Evolutionary conservation across 129 eudicot genomes (phyloP).

Genomic region (Helianthus tuberosus): DNA sequence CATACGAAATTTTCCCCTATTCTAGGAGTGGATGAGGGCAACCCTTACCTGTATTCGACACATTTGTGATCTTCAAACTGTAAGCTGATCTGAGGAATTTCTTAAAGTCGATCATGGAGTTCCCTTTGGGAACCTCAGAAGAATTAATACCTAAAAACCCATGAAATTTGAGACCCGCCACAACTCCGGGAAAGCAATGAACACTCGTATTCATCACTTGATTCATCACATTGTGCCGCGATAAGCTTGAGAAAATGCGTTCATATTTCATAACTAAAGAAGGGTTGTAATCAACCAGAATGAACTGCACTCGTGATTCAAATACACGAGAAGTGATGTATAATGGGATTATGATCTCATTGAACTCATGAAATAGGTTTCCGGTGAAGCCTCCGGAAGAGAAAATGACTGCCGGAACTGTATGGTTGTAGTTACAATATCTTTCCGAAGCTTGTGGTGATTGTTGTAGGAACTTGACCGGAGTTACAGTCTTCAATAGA

Average conservation of each 20-base stretch:
- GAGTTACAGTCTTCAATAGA: slow-evolving; percentile 29
- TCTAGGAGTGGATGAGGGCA: too few species aligned
- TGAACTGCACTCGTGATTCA: slow-evolving; percentile 45
- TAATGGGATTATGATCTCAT: slow-evolving; percentile 68
- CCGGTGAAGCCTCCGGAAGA: slow-evolving; percentile 58
- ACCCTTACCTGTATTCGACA: background rate
- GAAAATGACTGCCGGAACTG: slow-evolving; percentile 55
- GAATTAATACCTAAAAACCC: slow-evolving; percentile 39
- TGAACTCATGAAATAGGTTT: slow-evolving; percentile 65
- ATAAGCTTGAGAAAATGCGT: slow-evolving; percentile 40
- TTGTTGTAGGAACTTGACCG: slow-evolving; percentile 29
- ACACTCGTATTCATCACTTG: slow-evolving; percentile 7
- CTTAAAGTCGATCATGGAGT: slow-evolving; percentile 41
- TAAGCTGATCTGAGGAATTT: slow-evolving; percentile 37
- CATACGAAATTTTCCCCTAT: too few species aligned
- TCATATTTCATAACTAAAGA: slow-evolving; percentile 34
- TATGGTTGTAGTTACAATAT: slow-evolving; percentile 29
- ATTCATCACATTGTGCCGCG: slow-evolving; percentile 34
- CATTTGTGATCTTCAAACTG: slow-evolving; percentile 18
- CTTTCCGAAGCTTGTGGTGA: slow-evolving; percentile 18
- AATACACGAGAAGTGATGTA: slow-evolving; percentile 52
- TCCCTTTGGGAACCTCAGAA: slow-evolving; percentile 42
- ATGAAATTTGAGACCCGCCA: slow-evolving; percentile 51
- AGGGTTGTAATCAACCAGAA: slow-evolving; percentile 48
- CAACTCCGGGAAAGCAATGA: slow-evolving; percentile 54